phyloP scores from a whole-genome alignment of 257 asterid species.

The Solanum chiquidenum region DNA sequence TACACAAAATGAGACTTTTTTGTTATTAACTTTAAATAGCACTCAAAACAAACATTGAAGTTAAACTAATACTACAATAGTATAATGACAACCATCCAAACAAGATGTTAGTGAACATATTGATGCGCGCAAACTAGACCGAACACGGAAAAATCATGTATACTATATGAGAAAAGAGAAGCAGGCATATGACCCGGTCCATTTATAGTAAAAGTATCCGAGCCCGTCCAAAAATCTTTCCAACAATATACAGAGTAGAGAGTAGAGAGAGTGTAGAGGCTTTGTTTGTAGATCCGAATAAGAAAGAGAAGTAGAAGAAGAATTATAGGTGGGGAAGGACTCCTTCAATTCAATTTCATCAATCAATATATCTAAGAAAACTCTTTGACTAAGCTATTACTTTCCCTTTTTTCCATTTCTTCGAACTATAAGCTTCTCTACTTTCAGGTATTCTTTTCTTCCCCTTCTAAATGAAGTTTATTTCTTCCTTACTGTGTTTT shows the following conservation, averaged over 20 bases:
- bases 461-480: background rate
- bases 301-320: background rate
- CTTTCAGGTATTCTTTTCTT: constrained; percentile 5
- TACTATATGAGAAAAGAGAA: background rate
- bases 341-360: background rate
- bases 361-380: background rate
- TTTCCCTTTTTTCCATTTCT: background rate
- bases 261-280: background rate
- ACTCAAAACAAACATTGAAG: too few species aligned
- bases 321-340: background rate
- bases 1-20: too few species aligned
- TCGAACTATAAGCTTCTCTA: background rate
- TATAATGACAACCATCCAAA: background rate
- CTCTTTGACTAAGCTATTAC: background rate
- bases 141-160: too few species aligned
- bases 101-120: background rate
- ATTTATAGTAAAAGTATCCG: background rate
- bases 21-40: too few species aligned
- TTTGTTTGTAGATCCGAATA: background rate
- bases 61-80: too few species aligned
- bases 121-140: background rate
- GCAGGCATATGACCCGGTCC: background rate
- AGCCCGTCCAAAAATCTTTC: background rate
- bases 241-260: background rate
- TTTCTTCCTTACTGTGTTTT: background rate